Percentiles rank a stretch among this genome's conserved stretches.
Evolutionary conservation across 441 rosid genomes (phyloP).

Genomic region (Euphorbia corollata): DNA sequence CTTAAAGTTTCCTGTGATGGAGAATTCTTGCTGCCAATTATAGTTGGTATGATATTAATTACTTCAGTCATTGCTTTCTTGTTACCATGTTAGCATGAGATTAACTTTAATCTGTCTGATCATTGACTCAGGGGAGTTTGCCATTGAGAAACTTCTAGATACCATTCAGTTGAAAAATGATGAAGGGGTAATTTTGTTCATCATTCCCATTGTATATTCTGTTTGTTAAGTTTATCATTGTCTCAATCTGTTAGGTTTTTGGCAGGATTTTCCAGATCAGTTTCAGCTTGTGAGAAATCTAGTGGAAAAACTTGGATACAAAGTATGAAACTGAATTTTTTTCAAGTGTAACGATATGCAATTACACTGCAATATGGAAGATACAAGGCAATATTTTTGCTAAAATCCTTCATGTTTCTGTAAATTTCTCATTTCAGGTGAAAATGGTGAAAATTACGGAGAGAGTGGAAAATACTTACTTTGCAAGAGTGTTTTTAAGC

Average conservation of each 20-base stretch:
- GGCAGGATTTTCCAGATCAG: slow-evolving; percentile 67
- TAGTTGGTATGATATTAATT: slow-evolving; percentile 44
- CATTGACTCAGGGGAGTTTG: slow-evolving; percentile 52
- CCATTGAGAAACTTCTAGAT: slow-evolving; percentile 56
- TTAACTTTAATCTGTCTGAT: slow-evolving; percentile 17
- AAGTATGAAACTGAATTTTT: slow-evolving; percentile 38
- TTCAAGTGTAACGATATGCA: slow-evolving; percentile 1
- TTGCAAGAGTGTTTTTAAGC: slow-evolving; percentile 56
- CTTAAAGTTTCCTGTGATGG: slow-evolving; percentile 81
- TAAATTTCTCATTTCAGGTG: slow-evolving; percentile 41
- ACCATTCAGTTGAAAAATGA: slow-evolving; percentile 26
- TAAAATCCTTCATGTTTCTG: slow-evolving; percentile 5
- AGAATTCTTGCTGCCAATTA: slow-evolving; percentile 68
- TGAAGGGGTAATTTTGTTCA: slow-evolving; percentile 34
- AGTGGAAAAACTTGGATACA: slow-evolving; percentile 55
- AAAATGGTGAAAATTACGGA: slow-evolving; percentile 78
- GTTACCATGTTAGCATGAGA: not conserved
- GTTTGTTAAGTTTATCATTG: slow-evolving; percentile 12
- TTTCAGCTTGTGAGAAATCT: slow-evolving; percentile 56
- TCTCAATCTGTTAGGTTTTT: slow-evolving; percentile 10
- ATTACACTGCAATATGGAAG: not conserved
- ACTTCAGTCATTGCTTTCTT: not conserved
- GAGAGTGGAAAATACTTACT: slow-evolving; percentile 59
- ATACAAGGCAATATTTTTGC: not conserved
- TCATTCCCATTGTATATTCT: slow-evolving; percentile 4